A percentile compares a stretch with the other conserved stretches of the same genome.
phyloP scores from a whole-genome alignment of 208 protist species.

The Entamoeba moshkovskii region DNA sequence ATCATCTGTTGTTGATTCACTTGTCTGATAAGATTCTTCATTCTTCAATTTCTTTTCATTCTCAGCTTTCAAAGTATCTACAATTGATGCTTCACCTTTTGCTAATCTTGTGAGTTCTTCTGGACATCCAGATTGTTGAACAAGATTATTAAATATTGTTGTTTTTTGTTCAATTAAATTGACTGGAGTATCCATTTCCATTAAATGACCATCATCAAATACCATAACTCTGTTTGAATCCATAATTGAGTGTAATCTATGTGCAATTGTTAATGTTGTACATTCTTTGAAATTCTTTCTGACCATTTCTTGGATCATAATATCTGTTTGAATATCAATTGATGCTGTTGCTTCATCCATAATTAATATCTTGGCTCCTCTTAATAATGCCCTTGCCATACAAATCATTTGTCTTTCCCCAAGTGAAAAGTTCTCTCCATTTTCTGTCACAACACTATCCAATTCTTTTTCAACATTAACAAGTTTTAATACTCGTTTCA shows the following conservation, averaged over 20 bases:
- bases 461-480: not conserved
- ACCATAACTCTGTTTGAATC: slow-evolving; percentile 62
- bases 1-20: too few species aligned
- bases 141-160: not conserved
- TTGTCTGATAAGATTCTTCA: too few species aligned
- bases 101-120: not conserved
- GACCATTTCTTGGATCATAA: slow-evolving; percentile 15
- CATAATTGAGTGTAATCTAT: slow-evolving; percentile 30
- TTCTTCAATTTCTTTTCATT: too few species aligned
- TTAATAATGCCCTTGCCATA: slow-evolving; percentile 23
- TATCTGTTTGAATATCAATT: slow-evolving; percentile 23
- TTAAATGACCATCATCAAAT: slow-evolving; percentile 18
- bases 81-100: too few species aligned
- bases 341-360: slow-evolving; percentile 27
- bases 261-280: slow-evolving; percentile 27
- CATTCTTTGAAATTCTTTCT: slow-evolving; percentile 8
- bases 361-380: slow-evolving; percentile 4
- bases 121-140: not conserved
- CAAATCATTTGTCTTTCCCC: slow-evolving; percentile 33
- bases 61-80: too few species aligned
- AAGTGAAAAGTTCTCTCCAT: slow-evolving; percentile 17
- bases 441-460: not conserved
- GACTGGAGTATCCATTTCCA: slow-evolving; percentile 24
- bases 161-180: not conserved
- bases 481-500: slow-evolving; percentile 17